Base-by-base conservation (phyloP, 2,329 filamentous ascomycete genomes). In the Tothia fuscella region DNA sequence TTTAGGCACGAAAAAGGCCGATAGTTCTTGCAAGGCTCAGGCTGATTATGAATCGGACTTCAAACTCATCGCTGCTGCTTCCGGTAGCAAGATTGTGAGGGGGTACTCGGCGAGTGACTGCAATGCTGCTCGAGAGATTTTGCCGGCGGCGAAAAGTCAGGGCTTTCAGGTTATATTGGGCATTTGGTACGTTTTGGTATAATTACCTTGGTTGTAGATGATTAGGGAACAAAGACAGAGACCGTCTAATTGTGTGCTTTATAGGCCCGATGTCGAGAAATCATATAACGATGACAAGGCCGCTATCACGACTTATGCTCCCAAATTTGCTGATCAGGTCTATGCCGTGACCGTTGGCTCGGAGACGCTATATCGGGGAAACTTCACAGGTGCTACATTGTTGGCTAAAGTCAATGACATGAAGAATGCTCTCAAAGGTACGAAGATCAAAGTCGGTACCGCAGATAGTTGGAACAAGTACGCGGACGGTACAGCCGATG, bases 391-490 rank as follows among this genome's bases (percentile, higher is more conserved):
- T 36, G 55, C 66, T 6, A 56, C 76, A 51, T 70, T 84, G 37
- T 59, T 76, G 39, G 61, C 60, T 43, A 77, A 77, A 59, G 80
- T 84, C 58, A 62, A 71, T 46, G 67, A 74, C 38, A 71, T 81
- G 48, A 73, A 76, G 63, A 56, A 62, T 30, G 62, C 70, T 24
- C 56, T 79, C 55, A 66, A 70, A 50, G 57, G 56, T 20, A 49
- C 50, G 46, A 61, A 61, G 29, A 64, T 76, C 51, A 72, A 70
- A 50, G 66, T 82, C 33, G 79, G 80, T 38, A 82, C 76, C 9
- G 80, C 79, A 6, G 80, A 84, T 60, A 76, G 70, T 55, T 84
- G 80, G 80, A 83, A 82, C 64, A 81, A 80, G 60, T 78, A 68
- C 53, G 68, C 72, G 35, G 78, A 82, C 54, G 78, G 78, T 29